Evolutionary conservation across 257 asterid species (phyloP), one percentile per base, ranked within the genome.

Genomic region (Forsythia viridissima): DNA sequence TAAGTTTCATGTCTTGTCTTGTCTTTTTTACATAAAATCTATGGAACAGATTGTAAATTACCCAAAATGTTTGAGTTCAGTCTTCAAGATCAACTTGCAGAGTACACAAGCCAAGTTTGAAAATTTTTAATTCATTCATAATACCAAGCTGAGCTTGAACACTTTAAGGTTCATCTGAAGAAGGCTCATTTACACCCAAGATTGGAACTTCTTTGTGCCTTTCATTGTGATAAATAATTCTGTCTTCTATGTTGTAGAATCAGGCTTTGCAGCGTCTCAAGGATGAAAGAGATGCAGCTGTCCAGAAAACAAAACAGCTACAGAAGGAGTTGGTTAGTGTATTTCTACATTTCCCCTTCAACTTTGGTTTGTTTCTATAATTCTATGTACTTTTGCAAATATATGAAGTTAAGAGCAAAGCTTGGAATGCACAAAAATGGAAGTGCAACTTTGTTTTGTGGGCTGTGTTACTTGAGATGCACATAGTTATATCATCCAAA

Each of bases 281-380:
- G 68, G 85, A 79, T 46, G 89, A 87, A 77, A 85, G 89, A 72
- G 91, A 87, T 69, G 83, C 83, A 65, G 91, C 87, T 16, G 76
- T 83, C 6, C 84, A 74, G 69, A 89, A 81, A 81, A 79, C 84
- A 48, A 86, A 85, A 44, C 80, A 75, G 63, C 80, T 87, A 36
- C 88, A 81, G 51, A 86, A 77, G 51, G 86, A 85, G 41, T 66
- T 85, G 91, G 91, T 87, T 75, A 55, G 85, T 78, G 38, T 36
- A 12, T 39, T 75, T 71, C 20, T 55, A n/a, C 51, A 55, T 43
- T 30, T 75, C 18, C 39, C 34, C 18, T 44, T 34, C 40, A 30
- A 6, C 48, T 65, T 21, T 72, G 61, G 63, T 43, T 9, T 10
- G 59, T 44, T 65, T 76, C 16, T 8, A 36, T 9, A 18, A 24